These are phyloP conservation scores for Tephrocybe sp. DNA, from an alignment of 768 basidiomycete species.

Conservation along the genomic window DNA sequence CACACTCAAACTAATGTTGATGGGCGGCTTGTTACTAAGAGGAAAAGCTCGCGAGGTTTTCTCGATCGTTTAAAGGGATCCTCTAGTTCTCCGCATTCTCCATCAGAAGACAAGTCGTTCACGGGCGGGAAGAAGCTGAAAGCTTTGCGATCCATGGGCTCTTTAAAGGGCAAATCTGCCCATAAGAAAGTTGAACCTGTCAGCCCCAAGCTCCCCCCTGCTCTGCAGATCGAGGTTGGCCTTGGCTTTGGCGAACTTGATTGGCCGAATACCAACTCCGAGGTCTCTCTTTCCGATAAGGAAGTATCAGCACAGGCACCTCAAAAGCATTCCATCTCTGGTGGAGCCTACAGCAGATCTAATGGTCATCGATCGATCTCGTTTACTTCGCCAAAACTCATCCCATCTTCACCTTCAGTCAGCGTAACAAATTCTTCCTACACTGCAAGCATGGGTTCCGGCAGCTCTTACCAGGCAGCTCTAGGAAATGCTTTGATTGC, in stretches of 20 bases:
- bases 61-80: conserved; percentile 58
- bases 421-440: conserved; percentile 39
- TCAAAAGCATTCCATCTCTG: conserved; percentile 32
- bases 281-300: conserved; percentile 23
- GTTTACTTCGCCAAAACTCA: conserved; percentile 50
- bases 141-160: conserved; percentile 78
- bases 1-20: conserved; percentile 29
- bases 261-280: conserved; percentile 41
- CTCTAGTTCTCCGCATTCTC: conserved; percentile 41
- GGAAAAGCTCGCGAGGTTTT: conserved; percentile 68
- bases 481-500: conserved; percentile 90
- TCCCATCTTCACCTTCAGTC: conserved; percentile 51
- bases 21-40: conserved; percentile 35
- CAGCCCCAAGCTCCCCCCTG: conserved; percentile 53
- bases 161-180: conserved; percentile 58
- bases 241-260: conserved; percentile 54
- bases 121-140: conserved; percentile 57
- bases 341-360: conserved; percentile 39
- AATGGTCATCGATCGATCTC: conserved; percentile 73
- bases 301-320: conserved; percentile 24
- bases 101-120: conserved; percentile 37
- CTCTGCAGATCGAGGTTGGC: conserved; percentile 52
- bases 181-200: conserved; percentile 37
- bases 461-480: conserved; percentile 56
- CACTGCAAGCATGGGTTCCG: conserved; percentile 28